These are phyloP conservation scores for Cicer bijugum DNA, from an alignment of 306 rosid genomes.

Conservation along the genomic window DNA sequence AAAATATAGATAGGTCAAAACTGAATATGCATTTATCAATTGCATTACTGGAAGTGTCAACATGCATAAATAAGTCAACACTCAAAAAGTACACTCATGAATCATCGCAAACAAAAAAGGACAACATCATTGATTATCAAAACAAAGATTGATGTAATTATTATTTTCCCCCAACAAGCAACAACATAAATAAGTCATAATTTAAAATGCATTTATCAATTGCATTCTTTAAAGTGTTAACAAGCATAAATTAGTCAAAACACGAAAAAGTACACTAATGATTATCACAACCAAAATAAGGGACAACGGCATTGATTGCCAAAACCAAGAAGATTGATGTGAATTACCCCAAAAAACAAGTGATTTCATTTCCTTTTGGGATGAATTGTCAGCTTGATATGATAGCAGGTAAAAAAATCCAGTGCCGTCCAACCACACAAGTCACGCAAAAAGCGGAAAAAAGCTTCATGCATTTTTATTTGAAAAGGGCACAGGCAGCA, in stretches of 20 bases:
- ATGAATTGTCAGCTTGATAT: neutral
- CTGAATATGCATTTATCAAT: neutral
- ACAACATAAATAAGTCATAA: conserved; percentile 2
- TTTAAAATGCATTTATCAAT: conserved; percentile 10
- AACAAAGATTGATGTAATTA: neutral
- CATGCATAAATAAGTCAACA: conserved; percentile 1
- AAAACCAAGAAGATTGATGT: neutral
- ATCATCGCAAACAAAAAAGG: neutral
- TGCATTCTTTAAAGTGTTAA: neutral
- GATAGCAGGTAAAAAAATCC: neutral
- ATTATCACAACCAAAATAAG: neutral
- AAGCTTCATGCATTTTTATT: neutral
- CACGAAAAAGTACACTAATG: neutral
- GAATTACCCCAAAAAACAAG: neutral
- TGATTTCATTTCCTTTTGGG: neutral
- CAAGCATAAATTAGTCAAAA: conserved; percentile 14
- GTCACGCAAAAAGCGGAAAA: neutral
- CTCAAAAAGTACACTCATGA: neutral
- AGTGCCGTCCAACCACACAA: conserved; percentile 2
- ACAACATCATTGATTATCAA: neutral
- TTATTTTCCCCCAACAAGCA: neutral
- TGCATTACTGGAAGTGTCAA: neutral
- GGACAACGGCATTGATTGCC: neutral
- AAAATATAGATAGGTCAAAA: neutral
- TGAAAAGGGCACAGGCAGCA: conserved; percentile 4